These are phyloP conservation scores for Ophiostoma sp. DNA, from an alignment of 2,329 filamentous ascomycete genomes.

Conservation along the genomic window DNA sequence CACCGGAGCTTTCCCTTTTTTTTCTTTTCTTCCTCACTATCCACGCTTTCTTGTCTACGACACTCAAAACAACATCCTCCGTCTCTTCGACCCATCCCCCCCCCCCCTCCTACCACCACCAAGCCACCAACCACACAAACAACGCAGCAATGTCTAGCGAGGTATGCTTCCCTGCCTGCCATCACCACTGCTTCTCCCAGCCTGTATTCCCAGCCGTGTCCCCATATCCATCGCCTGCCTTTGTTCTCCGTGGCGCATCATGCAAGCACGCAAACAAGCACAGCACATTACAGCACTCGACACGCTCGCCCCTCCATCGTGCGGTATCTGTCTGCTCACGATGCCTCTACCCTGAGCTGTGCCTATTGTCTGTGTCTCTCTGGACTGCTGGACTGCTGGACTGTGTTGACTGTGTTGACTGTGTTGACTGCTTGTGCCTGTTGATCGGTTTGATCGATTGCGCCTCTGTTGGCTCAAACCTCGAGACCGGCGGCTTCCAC, in stretches of 20 bases:
- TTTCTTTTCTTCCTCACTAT: neutral
- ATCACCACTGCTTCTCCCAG: neutral
- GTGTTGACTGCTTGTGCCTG: too few relatives aligned
- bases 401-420: too few relatives aligned
- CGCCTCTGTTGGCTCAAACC: too few relatives aligned
- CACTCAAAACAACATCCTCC: constrained; percentile 3
- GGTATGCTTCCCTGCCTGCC: constrained; percentile 18
- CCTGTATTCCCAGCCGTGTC: neutral
- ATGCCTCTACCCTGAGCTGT: too few relatives aligned
- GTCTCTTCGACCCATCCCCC: neutral
- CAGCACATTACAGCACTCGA: neutral
- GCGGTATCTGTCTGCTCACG: too few relatives aligned
- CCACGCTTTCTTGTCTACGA: neutral
- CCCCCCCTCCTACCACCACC: neutral
- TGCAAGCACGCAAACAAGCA: neutral
- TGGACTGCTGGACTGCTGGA: too few relatives aligned
- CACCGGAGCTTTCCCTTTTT: constrained; percentile 15
- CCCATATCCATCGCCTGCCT: neutral
- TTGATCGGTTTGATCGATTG: too few relatives aligned
- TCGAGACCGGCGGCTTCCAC: too few relatives aligned
- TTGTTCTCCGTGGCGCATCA: neutral
- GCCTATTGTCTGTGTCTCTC: too few relatives aligned
- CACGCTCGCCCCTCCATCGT: too few relatives aligned
- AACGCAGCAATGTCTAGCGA: constrained; percentile 23
- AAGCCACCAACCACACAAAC: constrained; percentile 5